Percentiles rank a stretch among this genome's conserved stretches.
These are phyloP conservation scores for Helenozyma rhizophorensis DNA, from an alignment of 805 yeast species.

Conservation along the genomic window DNA sequence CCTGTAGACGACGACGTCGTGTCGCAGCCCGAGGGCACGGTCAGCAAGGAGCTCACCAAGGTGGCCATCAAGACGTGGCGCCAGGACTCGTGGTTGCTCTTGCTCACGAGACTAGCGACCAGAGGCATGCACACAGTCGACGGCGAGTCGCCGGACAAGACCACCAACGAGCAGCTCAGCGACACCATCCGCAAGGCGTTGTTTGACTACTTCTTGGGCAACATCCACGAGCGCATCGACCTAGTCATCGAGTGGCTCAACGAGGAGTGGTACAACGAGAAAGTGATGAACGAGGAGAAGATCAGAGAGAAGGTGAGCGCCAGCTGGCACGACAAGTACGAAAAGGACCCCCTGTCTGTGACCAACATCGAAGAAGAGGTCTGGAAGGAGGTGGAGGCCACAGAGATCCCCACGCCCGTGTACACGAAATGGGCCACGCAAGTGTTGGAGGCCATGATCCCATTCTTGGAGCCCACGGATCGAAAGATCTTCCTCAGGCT, in stretches of 20 bases:
- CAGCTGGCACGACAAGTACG: slow-evolving; percentile 12
- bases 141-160: slow-evolving; percentile 22
- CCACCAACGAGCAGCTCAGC: slow-evolving; percentile 40
- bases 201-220: slow-evolving; percentile 67
- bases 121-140: slow-evolving; percentile 56
- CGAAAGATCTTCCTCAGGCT: slow-evolving; percentile 76
- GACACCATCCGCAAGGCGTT: slow-evolving; percentile 65
- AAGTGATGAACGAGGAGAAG: slow-evolving; percentile 33
- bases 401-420: slow-evolving; percentile 33
- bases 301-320: slow-evolving; percentile 16
- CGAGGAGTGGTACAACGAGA: slow-evolving; percentile 86
- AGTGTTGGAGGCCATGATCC: slow-evolving; percentile 73
- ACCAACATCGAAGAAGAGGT: slow-evolving; percentile 15
- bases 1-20: slow-evolving; percentile 13
- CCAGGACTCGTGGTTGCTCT: slow-evolving; percentile 69
- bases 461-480: slow-evolving; percentile 79
- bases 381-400: slow-evolving; percentile 12
- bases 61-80: slow-evolving; percentile 50
- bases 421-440: slow-evolving; percentile 70
- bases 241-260: slow-evolving; percentile 82
- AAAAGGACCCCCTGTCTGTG: slow-evolving; percentile 13
- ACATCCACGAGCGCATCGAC: slow-evolving; percentile 68
- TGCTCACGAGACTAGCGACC: slow-evolving; percentile 74
- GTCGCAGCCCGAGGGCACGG: slow-evolving; percentile 22
- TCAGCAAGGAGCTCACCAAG: slow-evolving; percentile 51